Evolutionary conservation across 2,329 filamentous ascomycete species (phyloP).

Genomic region (Aureobasidium zeae): DNA sequence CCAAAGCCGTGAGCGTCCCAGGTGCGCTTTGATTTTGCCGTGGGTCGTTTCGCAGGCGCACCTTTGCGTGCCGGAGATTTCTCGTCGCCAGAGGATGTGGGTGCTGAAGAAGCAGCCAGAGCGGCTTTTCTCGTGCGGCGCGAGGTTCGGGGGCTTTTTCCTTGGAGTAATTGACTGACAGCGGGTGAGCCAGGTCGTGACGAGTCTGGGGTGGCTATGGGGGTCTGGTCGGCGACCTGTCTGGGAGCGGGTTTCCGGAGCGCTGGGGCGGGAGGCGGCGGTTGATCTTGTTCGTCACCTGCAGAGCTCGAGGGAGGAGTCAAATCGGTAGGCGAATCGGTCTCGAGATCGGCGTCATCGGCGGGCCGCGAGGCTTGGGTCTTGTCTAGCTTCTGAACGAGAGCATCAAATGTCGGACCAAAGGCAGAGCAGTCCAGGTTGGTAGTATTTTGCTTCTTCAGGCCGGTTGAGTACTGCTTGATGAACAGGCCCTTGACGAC

Average conservation of each 20-base stretch:
- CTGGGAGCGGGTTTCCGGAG: conserved; percentile 38
- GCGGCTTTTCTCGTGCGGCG: conserved; percentile 67
- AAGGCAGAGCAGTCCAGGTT: conserved; percentile 71
- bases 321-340: conserved; percentile 34
- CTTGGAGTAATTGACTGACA: conserved; percentile 57
- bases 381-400: conserved; percentile 71
- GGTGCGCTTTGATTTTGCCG: conserved; percentile 73
- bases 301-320: conserved; percentile 43
- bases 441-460: conserved; percentile 65
- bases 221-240: conserved; percentile 49
- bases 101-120: conserved; percentile 44
- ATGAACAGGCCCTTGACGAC: conserved; percentile 90
- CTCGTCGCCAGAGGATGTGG: conserved; percentile 78
- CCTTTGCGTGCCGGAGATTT: conserved; percentile 24
- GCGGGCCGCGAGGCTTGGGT: conserved; percentile 32
- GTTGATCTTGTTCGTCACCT: conserved; percentile 41
- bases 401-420: conserved; percentile 88
- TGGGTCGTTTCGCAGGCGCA: conserved; percentile 36
- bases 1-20: conserved; percentile 88
- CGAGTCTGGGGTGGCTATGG: conserved; percentile 59
- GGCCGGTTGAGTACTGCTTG: conserved; percentile 77
- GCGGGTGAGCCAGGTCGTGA: conserved; percentile 73
- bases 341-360: conserved; percentile 19
- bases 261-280: conserved; percentile 46
- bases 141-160: conserved; percentile 68